phyloP scores from a whole-genome alignment of 257 asterid species.

The Solanum appendiculatum region DNA sequence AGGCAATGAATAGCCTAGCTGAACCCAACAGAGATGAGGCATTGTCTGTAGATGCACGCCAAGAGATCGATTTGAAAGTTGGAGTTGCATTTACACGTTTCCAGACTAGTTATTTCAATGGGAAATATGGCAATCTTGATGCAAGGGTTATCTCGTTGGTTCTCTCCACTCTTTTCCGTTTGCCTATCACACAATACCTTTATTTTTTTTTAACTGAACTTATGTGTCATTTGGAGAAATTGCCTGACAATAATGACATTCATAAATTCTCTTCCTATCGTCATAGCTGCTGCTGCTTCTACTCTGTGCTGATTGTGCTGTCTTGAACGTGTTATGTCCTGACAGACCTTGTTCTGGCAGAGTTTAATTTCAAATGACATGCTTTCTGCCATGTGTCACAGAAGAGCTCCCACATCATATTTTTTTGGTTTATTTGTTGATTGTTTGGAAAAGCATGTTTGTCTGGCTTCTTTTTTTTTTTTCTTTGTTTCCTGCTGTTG shows the following conservation, averaged over 20 bases:
- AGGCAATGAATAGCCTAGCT: slow-evolving; percentile 69
- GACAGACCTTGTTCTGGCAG: neutral
- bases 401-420: neutral
- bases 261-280: neutral
- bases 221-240: neutral
- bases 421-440: neutral
- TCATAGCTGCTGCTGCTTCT: neutral
- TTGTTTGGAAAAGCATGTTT: neutral
- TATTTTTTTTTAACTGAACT: neutral
- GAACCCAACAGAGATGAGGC: slow-evolving; percentile 84
- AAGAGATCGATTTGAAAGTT: slow-evolving; percentile 94
- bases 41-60: slow-evolving; percentile 90
- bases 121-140: slow-evolving; percentile 96
- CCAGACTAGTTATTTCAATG: slow-evolving; percentile 86
- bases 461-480: neutral
- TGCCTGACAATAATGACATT: neutral
- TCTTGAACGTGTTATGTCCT: neutral
- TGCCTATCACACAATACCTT: neutral
- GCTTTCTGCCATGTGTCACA: neutral
- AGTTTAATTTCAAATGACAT: neutral
- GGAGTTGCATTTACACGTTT: slow-evolving; percentile 94
- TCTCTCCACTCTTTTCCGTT: slow-evolving; percentile 10
- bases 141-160: slow-evolving; percentile 91
- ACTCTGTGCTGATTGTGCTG: neutral
- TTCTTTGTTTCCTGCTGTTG: neutral